These are phyloP conservation scores for Raphidocelis subcapitata DNA, from an alignment of 139 green algal species.

Conservation along the genomic window DNA sequence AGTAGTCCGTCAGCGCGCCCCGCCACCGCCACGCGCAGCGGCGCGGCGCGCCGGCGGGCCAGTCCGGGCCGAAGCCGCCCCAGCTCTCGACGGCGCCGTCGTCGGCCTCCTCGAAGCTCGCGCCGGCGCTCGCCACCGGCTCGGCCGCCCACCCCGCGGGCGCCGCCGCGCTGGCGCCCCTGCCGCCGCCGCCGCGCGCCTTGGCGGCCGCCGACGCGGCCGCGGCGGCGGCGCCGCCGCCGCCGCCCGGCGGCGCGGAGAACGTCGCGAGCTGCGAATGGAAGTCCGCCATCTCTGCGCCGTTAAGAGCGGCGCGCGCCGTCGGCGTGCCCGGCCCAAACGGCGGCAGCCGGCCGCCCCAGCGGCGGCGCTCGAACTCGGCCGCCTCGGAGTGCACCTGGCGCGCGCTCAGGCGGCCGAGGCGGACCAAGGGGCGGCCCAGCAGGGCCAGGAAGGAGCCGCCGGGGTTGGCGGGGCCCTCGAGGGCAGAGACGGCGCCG, in stretches of 20 bases:
- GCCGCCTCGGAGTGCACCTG: constrained; percentile 33
- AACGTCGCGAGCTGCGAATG: constrained; percentile 40
- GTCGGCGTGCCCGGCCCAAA: constrained; percentile 9
- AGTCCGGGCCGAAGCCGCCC: not conserved
- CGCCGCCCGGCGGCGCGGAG: not conserved
- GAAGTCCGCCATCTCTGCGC: constrained; percentile 63
- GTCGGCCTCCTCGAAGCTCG: constrained; percentile 12
- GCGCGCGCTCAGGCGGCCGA: constrained; percentile 54
- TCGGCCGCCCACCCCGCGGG: not conserved
- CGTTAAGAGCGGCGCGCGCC: constrained; percentile 40
- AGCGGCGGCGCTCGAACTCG: constrained; percentile 12
- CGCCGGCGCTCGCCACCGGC: constrained; percentile 10
- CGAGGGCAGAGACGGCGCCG: not conserved
- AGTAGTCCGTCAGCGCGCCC: constrained; percentile 58
- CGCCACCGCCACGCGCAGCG: constrained; percentile 10
- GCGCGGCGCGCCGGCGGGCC: not conserved
- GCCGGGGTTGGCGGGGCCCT: constrained; percentile 34
- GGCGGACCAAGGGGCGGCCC: constrained; percentile 34
- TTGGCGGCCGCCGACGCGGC: not conserved
- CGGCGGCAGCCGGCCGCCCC: constrained; percentile 10
- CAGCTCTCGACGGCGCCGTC: constrained; percentile 3
- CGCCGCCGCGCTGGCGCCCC: not conserved
- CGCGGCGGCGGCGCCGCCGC: not conserved
- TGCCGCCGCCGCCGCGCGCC: not conserved
- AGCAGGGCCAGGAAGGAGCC: constrained; percentile 69